Evolutionary conservation across 306 rosid species (phyloP).

Genomic region (Malus sylvestris): DNA sequence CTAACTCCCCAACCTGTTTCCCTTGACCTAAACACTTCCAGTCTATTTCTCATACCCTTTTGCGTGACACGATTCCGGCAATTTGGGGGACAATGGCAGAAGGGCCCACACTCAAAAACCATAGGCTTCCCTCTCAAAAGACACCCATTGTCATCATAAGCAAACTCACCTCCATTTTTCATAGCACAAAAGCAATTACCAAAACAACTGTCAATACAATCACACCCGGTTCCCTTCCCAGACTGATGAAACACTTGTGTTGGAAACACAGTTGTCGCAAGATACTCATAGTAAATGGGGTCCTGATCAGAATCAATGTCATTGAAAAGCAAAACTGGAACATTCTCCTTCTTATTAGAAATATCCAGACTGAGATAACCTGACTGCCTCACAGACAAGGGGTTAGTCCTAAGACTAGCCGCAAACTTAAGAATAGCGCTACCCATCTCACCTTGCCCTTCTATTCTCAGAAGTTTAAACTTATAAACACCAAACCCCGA

Average conservation of each 20-base stretch:
- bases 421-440: slow-evolving; percentile 58
- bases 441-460: slow-evolving; percentile 89
- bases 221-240: slow-evolving; percentile 57
- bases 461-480: slow-evolving; percentile 69
- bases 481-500: slow-evolving; percentile 91
- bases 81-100: slow-evolving; percentile 65
- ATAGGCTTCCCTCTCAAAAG: slow-evolving; percentile 83
- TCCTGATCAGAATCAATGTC: slow-evolving; percentile 63
- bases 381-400: slow-evolving; percentile 42
- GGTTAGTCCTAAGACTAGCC: slow-evolving; percentile 39
- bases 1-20: slow-evolving; percentile 98
- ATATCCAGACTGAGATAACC: slow-evolving; percentile 62
- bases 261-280: slow-evolving; percentile 49
- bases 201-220: slow-evolving; percentile 45
- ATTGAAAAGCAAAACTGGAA: slow-evolving; percentile 56
- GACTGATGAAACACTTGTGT: slow-evolving; percentile 56
- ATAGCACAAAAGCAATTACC: slow-evolving; percentile 66
- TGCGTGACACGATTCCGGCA: slow-evolving; percentile 80
- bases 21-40: slow-evolving; percentile 83
- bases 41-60: slow-evolving; percentile 50
- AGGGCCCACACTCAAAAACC: slow-evolving; percentile 82
- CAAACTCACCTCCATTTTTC: slow-evolving; percentile 74
- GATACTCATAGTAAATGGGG: slow-evolving; percentile 67
- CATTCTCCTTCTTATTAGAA: slow-evolving; percentile 48
- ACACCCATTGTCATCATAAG: slow-evolving; percentile 58